These are phyloP conservation scores for Exsudoporus frostii DNA, from an alignment of 768 basidiomycete species.

Conservation along the genomic window DNA sequence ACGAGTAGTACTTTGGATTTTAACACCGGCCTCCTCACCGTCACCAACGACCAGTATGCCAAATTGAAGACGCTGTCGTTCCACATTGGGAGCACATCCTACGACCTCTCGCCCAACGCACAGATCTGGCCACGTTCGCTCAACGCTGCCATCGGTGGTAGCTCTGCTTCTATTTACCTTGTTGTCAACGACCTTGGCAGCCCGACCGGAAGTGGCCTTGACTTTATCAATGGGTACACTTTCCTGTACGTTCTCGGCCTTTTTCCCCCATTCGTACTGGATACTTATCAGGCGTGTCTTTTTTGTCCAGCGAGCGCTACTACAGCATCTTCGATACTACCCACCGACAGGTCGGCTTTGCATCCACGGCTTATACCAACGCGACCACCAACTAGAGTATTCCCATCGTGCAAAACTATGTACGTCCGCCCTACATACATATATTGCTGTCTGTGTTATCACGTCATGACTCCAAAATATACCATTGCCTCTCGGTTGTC, in stretches of 20 bases:
- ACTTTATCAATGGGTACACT: constrained; percentile 21
- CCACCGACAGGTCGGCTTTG: constrained; percentile 8
- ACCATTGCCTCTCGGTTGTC: not conserved
- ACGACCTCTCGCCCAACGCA: constrained; percentile 21
- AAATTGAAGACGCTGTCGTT: constrained; percentile 26
- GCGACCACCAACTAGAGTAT: not conserved
- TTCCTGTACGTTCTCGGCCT: not conserved
- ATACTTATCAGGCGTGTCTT: not conserved
- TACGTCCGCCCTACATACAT: not conserved
- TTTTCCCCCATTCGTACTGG: too few species aligned
- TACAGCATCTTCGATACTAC: constrained; percentile 35
- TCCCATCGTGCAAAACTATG: not conserved
- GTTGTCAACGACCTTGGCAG: constrained; percentile 20
- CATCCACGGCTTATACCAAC: not conserved
- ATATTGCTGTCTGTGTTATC: too few species aligned
- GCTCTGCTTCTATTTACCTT: constrained; percentile 27
- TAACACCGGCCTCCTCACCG: constrained; percentile 26
- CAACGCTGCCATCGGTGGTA: constrained; percentile 28
- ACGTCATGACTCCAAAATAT: too few species aligned
- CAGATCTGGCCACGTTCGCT: constrained; percentile 35
- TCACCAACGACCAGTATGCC: constrained; percentile 23
- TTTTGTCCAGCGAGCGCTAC: constrained; percentile 20
- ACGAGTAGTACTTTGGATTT: constrained; percentile 28
- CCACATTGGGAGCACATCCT: constrained; percentile 13
- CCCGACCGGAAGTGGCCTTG: constrained; percentile 6